Base-by-base conservation (phyloP, 495 filamentous ascomycete genomes). In the Daldinia grandis region DNA sequence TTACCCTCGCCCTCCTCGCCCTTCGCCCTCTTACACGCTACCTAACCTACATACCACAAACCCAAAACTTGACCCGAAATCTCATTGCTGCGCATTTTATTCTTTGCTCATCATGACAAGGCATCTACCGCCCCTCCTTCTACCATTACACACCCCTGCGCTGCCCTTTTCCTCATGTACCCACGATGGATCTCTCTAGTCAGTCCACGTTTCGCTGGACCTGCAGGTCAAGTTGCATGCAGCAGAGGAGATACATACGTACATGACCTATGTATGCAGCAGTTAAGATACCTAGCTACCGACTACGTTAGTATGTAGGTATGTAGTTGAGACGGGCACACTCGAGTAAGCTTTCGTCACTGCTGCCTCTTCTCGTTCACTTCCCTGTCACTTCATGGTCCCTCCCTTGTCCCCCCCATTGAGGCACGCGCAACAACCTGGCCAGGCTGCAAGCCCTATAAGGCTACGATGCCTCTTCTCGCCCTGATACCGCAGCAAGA, bases 391-490 rank as follows among this genome's bases (percentile, higher is more conserved):
- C 64, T 64, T 49, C 60, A 17, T 40, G 38, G 49, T 60, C 54
- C 49, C 64, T 71, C 69, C 72, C 64, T 64, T 55, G 55, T 12
- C n/a, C 63, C 59, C 64, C 58, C 61, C 57, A 15, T 35, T 31
- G 44, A 64, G 65, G 65, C 65, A 69, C 65, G 65, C 65, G 70
- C 42, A 47, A 10, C 59, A 54, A 68, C 65, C 61, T 73, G 60
- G 38, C 70, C 66, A 76, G 75, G 75, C 75, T 77, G 65, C 75
- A 68, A 70, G 61, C 61, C 67, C 77, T 79, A 78, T 79, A 79
- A 79, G 77, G 77, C 77, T 78, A 66, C 76, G 76, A 78, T 78
- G 70, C 50, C 68, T 69, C 74, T 69, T 72, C 75, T 68, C 70
- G 55, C 71, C 72, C 60, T 71, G 54, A 67, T 14, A 57, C 66